Base-by-base conservation (phyloP, 2,329 filamentous ascomycete genomes). In the Cladosporium sp. region DNA sequence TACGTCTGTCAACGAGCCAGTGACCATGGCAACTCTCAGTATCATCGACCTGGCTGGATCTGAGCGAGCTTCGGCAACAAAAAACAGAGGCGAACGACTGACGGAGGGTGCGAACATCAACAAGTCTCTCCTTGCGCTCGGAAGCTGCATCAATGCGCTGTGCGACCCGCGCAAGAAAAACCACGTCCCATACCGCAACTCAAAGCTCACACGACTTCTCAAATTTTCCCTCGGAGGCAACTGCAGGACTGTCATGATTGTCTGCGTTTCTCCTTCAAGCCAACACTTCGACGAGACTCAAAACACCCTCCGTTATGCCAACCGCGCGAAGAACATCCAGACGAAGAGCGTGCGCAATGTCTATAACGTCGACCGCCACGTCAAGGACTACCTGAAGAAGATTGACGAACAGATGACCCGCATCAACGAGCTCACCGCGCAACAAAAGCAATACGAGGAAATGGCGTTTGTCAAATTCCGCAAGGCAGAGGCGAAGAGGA, bases 231-330 rank as follows among this genome's bases (percentile, higher is more conserved):
- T 99, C 0, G 93, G 93, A 24, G 93, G 93, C 3, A 99, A 99
- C 70, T 99, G 93, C 78, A 95, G 91, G 72, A 99, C 93, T 0
- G 93, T 99, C 67, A 99, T 99, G 93, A 97, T 99, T 68, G 93
- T 99, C 20, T 99, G 93, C 64, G 89, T 99, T 48, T 96, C 91
- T 60, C 93, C 93, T 1, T 96, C 90, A 1, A 97, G 93, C 64
- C 87, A 88, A 4, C 93, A 99, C 70, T 99, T 93, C 61, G 93
- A 99, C 68, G 93, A 99, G 72, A 96, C 92, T 0, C 93, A 99
- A 64, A 99, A 99, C 69, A 99, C 93, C 0, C 78, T 99, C 15
- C 88, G 95, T 61, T 99, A 99, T 64, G 93, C 93, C 43, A 97
- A 99, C 70, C 82, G 93, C 59, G 93, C 93, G 53, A 99, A 99